phyloP scores from a whole-genome alignment of 345 rosid genomes.

The Salix suchowensis region DNA sequence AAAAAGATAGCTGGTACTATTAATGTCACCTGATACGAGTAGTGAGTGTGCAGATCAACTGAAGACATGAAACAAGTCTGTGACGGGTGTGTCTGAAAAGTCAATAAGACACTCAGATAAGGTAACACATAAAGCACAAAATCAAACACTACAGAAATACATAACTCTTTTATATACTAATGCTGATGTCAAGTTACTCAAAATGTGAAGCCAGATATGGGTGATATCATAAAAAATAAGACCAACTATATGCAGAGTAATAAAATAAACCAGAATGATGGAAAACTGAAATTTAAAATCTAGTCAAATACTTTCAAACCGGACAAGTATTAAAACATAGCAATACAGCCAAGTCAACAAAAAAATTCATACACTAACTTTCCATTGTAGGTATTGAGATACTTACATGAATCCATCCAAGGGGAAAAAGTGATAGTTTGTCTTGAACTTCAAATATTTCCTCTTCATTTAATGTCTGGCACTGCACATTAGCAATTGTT shows the following conservation, averaged over 20 bases:
- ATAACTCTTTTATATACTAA: too few species aligned
- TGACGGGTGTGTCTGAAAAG: conserved; percentile 88
- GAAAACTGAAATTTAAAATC: too few species aligned
- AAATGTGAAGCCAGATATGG: too few species aligned
- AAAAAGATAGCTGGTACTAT: neutral
- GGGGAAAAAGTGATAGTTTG: conserved; percentile 66
- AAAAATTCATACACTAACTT: neutral
- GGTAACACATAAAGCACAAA: neutral
- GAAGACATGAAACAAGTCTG: conserved; percentile 99
- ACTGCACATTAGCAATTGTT: conserved; percentile 40
- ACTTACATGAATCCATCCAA: conserved; percentile 98
- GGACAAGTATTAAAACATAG: neutral
- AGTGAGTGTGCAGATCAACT: conserved; percentile 96
- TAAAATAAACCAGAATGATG: too few species aligned
- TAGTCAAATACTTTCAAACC: neutral
- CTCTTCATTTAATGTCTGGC: conserved; percentile 87
- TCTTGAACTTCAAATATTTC: conserved; percentile 95
- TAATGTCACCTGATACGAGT: conserved; percentile 79
- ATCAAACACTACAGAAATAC: neutral
- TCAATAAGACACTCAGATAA: conserved; percentile 18
- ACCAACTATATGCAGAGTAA: too few species aligned
- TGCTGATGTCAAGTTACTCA: too few species aligned
- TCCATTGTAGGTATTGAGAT: conserved; percentile 1
- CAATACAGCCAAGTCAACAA: neutral
- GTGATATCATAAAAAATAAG: too few species aligned